Percentiles rank a stretch among this genome's conserved stretches.
These are phyloP conservation scores for Rutstroemia sp. DNA, from an alignment of 2,329 filamentous ascomycete genomes.

Conservation along the genomic window DNA sequence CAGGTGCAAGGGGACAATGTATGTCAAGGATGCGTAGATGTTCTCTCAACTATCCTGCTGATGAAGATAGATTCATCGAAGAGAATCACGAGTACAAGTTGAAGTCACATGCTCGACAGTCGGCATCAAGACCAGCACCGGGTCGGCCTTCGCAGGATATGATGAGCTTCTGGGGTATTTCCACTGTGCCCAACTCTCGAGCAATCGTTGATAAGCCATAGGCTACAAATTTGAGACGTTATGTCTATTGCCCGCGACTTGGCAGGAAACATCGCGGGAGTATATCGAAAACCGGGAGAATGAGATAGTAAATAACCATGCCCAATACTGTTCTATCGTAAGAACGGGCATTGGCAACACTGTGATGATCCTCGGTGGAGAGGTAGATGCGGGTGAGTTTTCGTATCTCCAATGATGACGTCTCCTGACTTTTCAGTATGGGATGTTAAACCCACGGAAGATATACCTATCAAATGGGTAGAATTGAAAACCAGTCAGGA, in stretches of 20 bases:
- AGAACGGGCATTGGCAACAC: constrained; percentile 76
- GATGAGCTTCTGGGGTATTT: constrained; percentile 85
- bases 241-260: constrained; percentile 65
- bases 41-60: constrained; percentile 12
- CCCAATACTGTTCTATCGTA: constrained; percentile 93
- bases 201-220: constrained; percentile 31
- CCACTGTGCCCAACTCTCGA: not conserved
- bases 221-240: constrained; percentile 97
- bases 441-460: constrained; percentile 64
- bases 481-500: constrained; percentile 88
- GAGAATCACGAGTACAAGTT: constrained; percentile 75
- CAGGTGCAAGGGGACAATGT: constrained; percentile 46
- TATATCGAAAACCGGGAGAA: constrained; percentile 71
- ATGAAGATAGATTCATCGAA: constrained; percentile 69
- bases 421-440: constrained; percentile 48
- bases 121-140: constrained; percentile 36
- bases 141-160: constrained; percentile 60
- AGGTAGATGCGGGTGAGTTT: constrained; percentile 74
- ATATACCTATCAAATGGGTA: constrained; percentile 77
- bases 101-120: constrained; percentile 52
- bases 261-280: constrained; percentile 64
- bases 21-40: constrained; percentile 13
- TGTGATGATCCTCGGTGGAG: constrained; percentile 75
- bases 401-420: not conserved
- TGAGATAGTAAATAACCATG: constrained; percentile 74